phyloP scores from a whole-genome alignment of 305 asterid species.

The Fraxinus platypoda region DNA sequence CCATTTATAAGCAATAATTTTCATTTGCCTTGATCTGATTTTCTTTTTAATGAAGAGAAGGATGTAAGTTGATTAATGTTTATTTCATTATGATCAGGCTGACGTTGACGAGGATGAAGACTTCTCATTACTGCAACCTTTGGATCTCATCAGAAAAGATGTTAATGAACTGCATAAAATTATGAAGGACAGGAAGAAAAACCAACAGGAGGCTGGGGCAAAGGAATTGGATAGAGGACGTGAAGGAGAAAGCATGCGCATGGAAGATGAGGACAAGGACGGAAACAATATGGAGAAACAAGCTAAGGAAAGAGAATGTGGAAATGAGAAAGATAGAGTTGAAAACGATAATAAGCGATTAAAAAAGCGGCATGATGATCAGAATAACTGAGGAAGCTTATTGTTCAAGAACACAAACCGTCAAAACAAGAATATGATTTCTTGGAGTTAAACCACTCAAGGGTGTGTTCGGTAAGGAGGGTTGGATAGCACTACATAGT shows the following conservation, averaged over 20 bases:
- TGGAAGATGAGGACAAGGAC: background rate
- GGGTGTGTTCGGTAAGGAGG: background rate
- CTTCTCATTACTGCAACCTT: constrained; percentile 29
- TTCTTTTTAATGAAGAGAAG: background rate
- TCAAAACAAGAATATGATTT: constrained; percentile 16
- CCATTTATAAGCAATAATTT: background rate
- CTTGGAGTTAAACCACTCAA: constrained; percentile 7
- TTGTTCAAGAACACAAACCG: constrained; percentile 10
- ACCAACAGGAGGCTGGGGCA: constrained; percentile 14
- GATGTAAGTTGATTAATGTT: background rate
- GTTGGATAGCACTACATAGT: background rate
- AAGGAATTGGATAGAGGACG: constrained; percentile 15
- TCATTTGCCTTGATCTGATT: background rate
- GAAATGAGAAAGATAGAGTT: background rate
- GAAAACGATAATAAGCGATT: constrained; percentile 15
- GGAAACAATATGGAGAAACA: constrained; percentile 15
- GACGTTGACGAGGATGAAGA: constrained; percentile 33
- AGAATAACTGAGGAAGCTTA: background rate
- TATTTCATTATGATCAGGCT: constrained; percentile 31
- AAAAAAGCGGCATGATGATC: background rate
- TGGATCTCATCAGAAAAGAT: constrained; percentile 48
- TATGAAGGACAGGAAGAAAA: constrained; percentile 27
- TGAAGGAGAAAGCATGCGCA: background rate
- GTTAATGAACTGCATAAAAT: constrained; percentile 26
- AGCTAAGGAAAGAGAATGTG: constrained; percentile 16